A percentile compares a stretch with the other conserved stretches of the same genome.
Evolutionary conservation across 2,329 filamentous ascomycete genomes (phyloP).

Genomic region (Colletotrichum sp.): DNA sequence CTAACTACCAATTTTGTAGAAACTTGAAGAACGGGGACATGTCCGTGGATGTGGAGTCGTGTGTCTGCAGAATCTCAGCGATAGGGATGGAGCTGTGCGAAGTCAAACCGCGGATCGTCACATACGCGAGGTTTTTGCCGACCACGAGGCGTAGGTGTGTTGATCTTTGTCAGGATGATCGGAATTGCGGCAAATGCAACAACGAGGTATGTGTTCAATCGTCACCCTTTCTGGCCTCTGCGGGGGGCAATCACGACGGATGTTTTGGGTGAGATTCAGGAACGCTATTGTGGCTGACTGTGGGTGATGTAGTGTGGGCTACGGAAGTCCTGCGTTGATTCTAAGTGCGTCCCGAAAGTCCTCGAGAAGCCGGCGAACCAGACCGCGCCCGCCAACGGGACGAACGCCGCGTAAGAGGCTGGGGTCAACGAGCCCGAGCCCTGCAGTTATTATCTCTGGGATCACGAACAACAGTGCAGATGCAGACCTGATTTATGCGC

Average conservation of each 20-base stretch:
- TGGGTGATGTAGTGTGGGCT: neutral
- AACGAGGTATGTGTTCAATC: neutral
- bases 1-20: too few species aligned
- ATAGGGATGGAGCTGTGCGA: too few species aligned
- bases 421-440: neutral
- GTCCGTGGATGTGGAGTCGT: too few species aligned
- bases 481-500: neutral
- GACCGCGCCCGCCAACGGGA: neutral
- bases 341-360: neutral
- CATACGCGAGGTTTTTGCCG: too few species aligned
- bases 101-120: too few species aligned
- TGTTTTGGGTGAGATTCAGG: neutral
- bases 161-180: neutral
- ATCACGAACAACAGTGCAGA: rapidly evolving
- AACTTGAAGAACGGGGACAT: too few species aligned
- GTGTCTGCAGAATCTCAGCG: too few species aligned
- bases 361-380: neutral
- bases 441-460: neutral
- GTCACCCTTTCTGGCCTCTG: neutral
- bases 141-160: neutral
- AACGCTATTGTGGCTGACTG: neutral
- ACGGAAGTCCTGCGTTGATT: neutral
- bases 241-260: neutral
- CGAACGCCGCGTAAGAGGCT: neutral
- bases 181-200: neutral